These are phyloP conservation scores for Chlorencoelia australis DNA, from an alignment of 2,329 filamentous ascomycete species.

Conservation along the genomic window DNA sequence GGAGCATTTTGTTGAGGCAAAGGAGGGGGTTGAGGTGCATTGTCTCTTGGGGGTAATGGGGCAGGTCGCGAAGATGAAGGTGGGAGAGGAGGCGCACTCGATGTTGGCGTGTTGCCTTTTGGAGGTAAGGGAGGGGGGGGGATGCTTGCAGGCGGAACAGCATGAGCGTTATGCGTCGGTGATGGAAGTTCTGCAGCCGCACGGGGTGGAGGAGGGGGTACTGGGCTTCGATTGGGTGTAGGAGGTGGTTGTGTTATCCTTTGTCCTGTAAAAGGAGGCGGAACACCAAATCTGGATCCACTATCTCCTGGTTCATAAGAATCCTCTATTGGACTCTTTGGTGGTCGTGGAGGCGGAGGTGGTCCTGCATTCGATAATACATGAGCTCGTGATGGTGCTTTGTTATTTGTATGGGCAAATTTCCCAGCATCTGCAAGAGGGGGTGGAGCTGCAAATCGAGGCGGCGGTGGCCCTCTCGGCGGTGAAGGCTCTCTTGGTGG, in stretches of 20 bases:
- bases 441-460: conserved; percentile 74
- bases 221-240: conserved; percentile 59
- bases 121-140: conserved; percentile 34
- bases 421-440: conserved; percentile 85
- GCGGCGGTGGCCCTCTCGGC: conserved; percentile 46
- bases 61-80: conserved; percentile 42
- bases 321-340: conserved; percentile 63
- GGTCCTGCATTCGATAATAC: conserved; percentile 48
- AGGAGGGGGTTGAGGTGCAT: conserved; percentile 31
- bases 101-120: conserved; percentile 33
- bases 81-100: conserved; percentile 38
- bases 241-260: conserved; percentile 59
- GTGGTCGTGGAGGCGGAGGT: conserved; percentile 57
- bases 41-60: conserved; percentile 37
- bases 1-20: conserved; percentile 18
- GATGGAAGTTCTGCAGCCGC: conserved; percentile 38
- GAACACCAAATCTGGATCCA: conserved; percentile 58
- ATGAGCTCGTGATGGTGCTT: conserved; percentile 35
- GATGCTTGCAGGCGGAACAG: conserved; percentile 25
- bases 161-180: conserved; percentile 34
- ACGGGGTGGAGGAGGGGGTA: conserved; percentile 59
- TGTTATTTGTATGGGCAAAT: conserved; percentile 51
- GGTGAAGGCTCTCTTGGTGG: conserved; percentile 65
- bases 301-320: conserved; percentile 37
- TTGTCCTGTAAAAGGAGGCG: conserved; percentile 67